A percentile compares a stretch with the other conserved stretches of the same genome.
phyloP scores from a whole-genome alignment of 208 protist species.

The Phytomonas sp. region DNA sequence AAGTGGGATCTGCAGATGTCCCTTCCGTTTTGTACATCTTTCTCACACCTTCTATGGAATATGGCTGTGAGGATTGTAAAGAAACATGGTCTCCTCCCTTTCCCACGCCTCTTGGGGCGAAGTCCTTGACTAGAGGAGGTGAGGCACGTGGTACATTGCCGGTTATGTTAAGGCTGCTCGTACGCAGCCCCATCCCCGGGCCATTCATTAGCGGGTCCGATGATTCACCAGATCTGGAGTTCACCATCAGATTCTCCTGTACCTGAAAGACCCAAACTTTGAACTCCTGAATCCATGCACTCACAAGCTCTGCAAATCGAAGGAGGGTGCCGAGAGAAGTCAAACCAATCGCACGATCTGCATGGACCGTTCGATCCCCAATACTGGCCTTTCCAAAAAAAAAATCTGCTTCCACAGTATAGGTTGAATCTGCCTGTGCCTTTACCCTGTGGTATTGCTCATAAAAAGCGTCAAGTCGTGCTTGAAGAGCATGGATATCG shows the following conservation, averaged over 20 bases:
- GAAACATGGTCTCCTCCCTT: background rate
- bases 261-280: slow-evolving; percentile 14
- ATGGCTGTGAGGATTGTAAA: background rate
- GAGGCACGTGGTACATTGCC: background rate
- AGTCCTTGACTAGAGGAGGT: background rate
- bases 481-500: background rate
- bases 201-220: background rate
- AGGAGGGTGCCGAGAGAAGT: background rate
- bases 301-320: slow-evolving; percentile 1
- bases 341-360: background rate
- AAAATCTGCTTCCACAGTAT: background rate
- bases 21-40: background rate
- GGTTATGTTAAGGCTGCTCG: background rate
- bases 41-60: background rate
- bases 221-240: background rate
- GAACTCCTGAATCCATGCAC: background rate
- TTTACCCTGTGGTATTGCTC: background rate
- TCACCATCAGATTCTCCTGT: slow-evolving; percentile 19
- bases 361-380: background rate
- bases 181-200: background rate
- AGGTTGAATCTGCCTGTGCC: background rate
- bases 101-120: background rate
- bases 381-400: background rate
- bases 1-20: background rate
- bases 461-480: background rate